A percentile compares a stretch with the other conserved stretches of the same genome.
Evolutionary conservation across 2,329 filamentous ascomycete genomes (phyloP).

Genomic region (Ilyonectria robusta): DNA sequence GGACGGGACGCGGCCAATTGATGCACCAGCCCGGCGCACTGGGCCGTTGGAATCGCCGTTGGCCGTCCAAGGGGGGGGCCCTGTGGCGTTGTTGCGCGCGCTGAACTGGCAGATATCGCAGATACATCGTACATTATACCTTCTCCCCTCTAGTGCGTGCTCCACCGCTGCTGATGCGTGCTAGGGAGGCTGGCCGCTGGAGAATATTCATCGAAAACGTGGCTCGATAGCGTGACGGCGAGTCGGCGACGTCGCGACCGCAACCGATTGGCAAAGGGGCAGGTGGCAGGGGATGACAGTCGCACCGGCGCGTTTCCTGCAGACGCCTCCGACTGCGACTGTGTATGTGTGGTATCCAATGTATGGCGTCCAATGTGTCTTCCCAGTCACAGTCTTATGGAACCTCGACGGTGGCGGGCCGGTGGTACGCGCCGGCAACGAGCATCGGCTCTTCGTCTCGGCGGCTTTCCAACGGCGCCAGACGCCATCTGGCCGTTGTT

Average conservation of each 20-base stretch:
- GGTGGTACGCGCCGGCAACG: neutral
- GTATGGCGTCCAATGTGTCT: neutral
- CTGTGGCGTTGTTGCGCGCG: neutral
- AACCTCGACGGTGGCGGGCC: slow-evolving; percentile 7
- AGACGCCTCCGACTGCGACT: neutral
- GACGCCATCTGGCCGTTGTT: neutral
- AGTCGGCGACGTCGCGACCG: neutral
- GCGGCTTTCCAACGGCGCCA: neutral
- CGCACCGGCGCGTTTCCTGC: neutral
- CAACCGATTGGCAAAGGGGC: neutral
- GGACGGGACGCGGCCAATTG: neutral
- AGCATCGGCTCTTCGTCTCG: neutral
- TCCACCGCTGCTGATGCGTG: no score
- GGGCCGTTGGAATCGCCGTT: neutral
- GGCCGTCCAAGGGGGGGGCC: neutral
- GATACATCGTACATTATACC: neutral
- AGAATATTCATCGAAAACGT: neutral
- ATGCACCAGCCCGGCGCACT: neutral
- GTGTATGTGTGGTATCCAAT: neutral
- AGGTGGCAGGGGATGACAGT: neutral
- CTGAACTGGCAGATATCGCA: neutral
- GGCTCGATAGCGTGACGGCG: neutral
- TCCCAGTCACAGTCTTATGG: neutral
- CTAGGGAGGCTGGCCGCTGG: neutral
- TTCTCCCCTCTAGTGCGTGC: no score